Evolutionary conservation across 257 asterid genomes (phyloP).

Genomic region (Solanum bulbocastanum): DNA sequence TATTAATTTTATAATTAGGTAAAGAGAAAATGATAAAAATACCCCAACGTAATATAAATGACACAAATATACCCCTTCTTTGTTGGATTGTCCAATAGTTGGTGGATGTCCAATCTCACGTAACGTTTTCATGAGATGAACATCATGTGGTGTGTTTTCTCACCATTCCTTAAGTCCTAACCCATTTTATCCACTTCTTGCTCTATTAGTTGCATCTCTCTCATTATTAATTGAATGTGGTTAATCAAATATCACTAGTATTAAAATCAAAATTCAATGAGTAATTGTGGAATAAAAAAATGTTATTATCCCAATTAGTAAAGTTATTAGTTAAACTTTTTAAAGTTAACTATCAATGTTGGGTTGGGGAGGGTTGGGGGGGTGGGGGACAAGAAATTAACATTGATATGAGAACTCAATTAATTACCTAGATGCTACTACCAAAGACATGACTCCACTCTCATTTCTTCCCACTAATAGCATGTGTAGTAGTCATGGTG

Average conservation of each 20-base stretch:
- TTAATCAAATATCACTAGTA: background rate
- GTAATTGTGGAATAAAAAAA: background rate
- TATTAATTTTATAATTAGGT: background rate
- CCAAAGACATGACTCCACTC: conserved; percentile 33
- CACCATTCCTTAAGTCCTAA: too few relatives aligned
- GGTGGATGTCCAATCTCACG: background rate
- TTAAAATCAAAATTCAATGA: background rate
- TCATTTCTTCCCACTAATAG: conserved; percentile 11
- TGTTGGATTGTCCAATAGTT: background rate
- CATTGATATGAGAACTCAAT: background rate
- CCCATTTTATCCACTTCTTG: background rate
- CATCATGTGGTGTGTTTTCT: background rate
- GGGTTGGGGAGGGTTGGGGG: background rate
- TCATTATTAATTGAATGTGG: background rate
- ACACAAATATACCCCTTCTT: background rate
- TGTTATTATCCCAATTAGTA: background rate
- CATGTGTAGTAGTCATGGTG: conserved; percentile 45
- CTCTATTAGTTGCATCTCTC: background rate
- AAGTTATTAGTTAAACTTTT: background rate
- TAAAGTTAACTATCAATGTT: background rate
- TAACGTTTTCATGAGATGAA: background rate
- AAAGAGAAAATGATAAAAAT: background rate
- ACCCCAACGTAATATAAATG: background rate
- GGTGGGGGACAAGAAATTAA: background rate
- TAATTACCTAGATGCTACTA: background rate